Percentiles rank a stretch among this genome's conserved stretches.
Conservation (phyloP, 768 basidiomycete genomes). For the Epithele typhae region DNA sequence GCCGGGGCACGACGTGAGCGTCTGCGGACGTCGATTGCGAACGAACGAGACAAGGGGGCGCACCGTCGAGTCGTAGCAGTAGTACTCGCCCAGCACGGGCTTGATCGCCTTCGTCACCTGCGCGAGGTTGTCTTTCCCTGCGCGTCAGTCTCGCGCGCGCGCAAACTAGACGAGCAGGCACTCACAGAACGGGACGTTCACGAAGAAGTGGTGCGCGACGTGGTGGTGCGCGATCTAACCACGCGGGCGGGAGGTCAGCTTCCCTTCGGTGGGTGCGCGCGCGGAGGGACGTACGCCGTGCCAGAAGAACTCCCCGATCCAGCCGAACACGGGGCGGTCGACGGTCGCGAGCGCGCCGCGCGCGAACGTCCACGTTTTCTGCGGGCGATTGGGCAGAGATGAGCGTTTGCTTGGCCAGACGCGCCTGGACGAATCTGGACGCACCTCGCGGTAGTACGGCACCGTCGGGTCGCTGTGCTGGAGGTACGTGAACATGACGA, state of each 20-base stretch:
- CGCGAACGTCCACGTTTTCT: slow-evolving; percentile 23
- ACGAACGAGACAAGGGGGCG: background rate
- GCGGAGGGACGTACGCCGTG: slow-evolving; percentile 18
- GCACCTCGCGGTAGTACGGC: slow-evolving; percentile 19
- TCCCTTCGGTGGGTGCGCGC: too few species aligned
- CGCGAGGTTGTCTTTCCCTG: slow-evolving; percentile 23
- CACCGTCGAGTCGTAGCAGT: slow-evolving; percentile 25
- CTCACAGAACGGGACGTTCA: slow-evolving; percentile 19
- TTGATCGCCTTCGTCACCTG: slow-evolving; percentile 27
- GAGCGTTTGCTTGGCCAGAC: too few species aligned
- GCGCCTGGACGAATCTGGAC: background rate
- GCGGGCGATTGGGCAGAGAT: slow-evolving; percentile 1
- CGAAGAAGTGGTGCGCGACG: slow-evolving; percentile 31
- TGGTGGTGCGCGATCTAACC: slow-evolving; percentile 28
- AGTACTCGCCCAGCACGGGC: slow-evolving; percentile 26
- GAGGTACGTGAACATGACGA: slow-evolving; percentile 25
- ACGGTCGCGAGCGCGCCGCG: slow-evolving; percentile 29
- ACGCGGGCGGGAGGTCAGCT: too few species aligned
- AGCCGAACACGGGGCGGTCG: slow-evolving; percentile 29
- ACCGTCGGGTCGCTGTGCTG: slow-evolving; percentile 25
- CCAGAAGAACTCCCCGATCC: slow-evolving; percentile 29
- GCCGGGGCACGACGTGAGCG: background rate
- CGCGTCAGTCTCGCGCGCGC: background rate
- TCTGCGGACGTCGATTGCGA: background rate
- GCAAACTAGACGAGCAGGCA: background rate